Conservation (phyloP, 2,329 filamentous ascomycete species). For the Akanthomyces muscarius region DNA sequence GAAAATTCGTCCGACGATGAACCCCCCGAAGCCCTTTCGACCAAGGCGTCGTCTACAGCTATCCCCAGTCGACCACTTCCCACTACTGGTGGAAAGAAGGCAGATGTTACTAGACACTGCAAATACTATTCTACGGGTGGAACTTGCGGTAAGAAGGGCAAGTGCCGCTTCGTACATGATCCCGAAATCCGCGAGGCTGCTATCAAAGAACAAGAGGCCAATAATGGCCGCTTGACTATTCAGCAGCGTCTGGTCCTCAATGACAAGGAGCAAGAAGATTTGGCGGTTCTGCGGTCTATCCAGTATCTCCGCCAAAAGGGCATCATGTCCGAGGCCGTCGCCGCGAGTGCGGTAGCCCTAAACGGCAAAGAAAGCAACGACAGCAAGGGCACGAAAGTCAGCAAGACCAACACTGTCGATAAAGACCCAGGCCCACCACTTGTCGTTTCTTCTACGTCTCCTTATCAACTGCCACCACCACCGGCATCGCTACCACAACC, state of each 20-base stretch:
- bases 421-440: conserved; percentile 25
- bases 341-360: conserved; percentile 7
- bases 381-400: conserved; percentile 21
- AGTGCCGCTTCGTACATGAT: conserved; percentile 70
- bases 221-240: conserved; percentile 62
- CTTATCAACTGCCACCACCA: conserved; percentile 29
- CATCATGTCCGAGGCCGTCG: conserved; percentile 35
- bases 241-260: conserved; percentile 63
- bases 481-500: conserved; percentile 35
- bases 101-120: conserved; percentile 62
- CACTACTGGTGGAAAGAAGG: conserved; percentile 49
- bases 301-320: conserved; percentile 61
- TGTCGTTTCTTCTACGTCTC: conserved; percentile 14
- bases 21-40: conserved; percentile 53
- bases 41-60: conserved; percentile 28
- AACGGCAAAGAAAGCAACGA: conserved; percentile 16
- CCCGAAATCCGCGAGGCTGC: conserved; percentile 59
- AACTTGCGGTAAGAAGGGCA: conserved; percentile 68
- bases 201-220: conserved; percentile 59
- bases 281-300: conserved; percentile 62
- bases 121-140: conserved; percentile 68
- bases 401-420: conserved; percentile 9
- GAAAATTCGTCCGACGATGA: conserved; percentile 54
- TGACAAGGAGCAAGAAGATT: conserved; percentile 65
- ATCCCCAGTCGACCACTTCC: conserved; percentile 30